These are phyloP conservation scores for Starmerella stellata DNA, from an alignment of 805 yeast species.

Conservation along the genomic window DNA sequence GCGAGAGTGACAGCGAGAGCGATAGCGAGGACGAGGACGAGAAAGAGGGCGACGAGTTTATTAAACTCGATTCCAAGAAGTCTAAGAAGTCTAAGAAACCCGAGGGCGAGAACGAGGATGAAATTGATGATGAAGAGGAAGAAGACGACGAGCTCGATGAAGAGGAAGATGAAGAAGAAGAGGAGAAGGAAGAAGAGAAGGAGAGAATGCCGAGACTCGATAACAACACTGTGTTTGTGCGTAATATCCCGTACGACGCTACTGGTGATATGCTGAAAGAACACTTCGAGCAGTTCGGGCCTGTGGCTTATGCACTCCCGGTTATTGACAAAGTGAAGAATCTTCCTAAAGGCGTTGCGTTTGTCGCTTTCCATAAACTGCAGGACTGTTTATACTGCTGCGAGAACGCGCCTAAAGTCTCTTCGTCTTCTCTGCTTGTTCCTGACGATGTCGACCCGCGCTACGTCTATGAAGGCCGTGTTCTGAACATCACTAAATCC, in stretches of 20 bases:
- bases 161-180: conserved; percentile 24
- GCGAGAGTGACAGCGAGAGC: conserved; percentile 14
- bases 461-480: conserved; percentile 85
- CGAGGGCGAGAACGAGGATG: conserved; percentile 24
- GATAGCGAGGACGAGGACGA: conserved; percentile 24
- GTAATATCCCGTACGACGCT: conserved; percentile 91
- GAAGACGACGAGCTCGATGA: conserved; percentile 24
- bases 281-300: conserved; percentile 71
- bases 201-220: conserved; percentile 21
- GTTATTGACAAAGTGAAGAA: conserved; percentile 76
- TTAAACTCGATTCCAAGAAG: conserved; percentile 19
- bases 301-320: conserved; percentile 81
- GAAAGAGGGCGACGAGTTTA: conserved; percentile 21
- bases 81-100: no score
- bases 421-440: conserved; percentile 50
- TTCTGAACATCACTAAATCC: conserved; percentile 64
- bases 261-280: conserved; percentile 57
- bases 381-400: conserved; percentile 52
- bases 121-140: conserved; percentile 21
- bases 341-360: conserved; percentile 83
- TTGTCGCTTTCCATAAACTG: conserved; percentile 60
- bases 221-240: conserved; percentile 50
- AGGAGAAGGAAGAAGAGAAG: conserved; percentile 20
- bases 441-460: conserved; percentile 79
- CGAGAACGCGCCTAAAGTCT: conserved; percentile 56